Evolutionary conservation across 2,329 filamentous ascomycete species (phyloP).

Genomic region (Microthyrium microscopicum): DNA sequence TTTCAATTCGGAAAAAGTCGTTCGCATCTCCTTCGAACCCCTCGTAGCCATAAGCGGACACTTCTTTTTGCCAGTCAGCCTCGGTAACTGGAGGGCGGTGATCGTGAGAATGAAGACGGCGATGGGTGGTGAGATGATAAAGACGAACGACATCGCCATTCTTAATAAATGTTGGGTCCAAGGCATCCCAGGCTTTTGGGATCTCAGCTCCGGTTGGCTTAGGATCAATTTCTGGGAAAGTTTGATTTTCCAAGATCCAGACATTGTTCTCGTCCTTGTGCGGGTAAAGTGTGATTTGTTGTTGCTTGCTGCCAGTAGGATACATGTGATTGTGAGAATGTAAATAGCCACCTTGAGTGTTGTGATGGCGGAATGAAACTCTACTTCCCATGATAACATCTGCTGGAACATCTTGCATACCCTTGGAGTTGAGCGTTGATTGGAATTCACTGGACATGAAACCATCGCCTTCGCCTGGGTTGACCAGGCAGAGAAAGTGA

Average conservation of each 20-base stretch:
- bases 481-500: slow-evolving; percentile 82
- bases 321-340: slow-evolving; percentile 98
- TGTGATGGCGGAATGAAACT: slow-evolving; percentile 76
- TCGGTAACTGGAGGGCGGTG: slow-evolving; percentile 41
- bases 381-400: slow-evolving; percentile 83
- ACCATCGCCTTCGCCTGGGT: slow-evolving; percentile 92
- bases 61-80: slow-evolving; percentile 74
- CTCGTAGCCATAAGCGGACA: slow-evolving; percentile 93
- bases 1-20: slow-evolving; percentile 87
- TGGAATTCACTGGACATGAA: slow-evolving; percentile 99
- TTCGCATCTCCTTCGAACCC: slow-evolving; percentile 96
- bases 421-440: slow-evolving; percentile 88
- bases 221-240: slow-evolving; percentile 68
- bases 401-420: slow-evolving; percentile 85
- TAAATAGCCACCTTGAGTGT: slow-evolving; percentile 93
- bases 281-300: slow-evolving; percentile 94
- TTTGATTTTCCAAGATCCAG: slow-evolving; percentile 90
- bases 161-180: slow-evolving; percentile 53
- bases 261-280: slow-evolving; percentile 99
- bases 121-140: slow-evolving; percentile 68
- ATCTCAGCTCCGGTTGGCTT: slow-evolving; percentile 65
- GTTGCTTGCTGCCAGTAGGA: slow-evolving; percentile 90
- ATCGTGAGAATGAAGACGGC: slow-evolving; percentile 90
- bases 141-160: slow-evolving; percentile 69
- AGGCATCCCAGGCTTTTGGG: slow-evolving; percentile 68